Evolutionary conservation across 2,329 filamentous ascomycete species (phyloP).

Genomic region (Pseudopithomyces chartarum): DNA sequence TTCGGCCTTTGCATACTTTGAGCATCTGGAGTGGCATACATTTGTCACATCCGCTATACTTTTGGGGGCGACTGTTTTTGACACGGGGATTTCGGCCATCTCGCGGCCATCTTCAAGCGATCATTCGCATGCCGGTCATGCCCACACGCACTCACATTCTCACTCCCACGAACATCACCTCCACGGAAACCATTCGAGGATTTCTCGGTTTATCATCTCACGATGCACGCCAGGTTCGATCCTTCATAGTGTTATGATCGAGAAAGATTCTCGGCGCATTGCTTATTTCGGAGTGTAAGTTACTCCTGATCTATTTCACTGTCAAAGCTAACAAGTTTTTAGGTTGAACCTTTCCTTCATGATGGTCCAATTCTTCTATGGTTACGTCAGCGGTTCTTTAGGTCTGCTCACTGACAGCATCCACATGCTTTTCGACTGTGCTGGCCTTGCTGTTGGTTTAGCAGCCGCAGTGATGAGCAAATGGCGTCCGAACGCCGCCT

Average conservation of each 20-base stretch:
- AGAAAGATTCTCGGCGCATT: constrained; percentile 91
- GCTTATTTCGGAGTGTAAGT: constrained; percentile 94
- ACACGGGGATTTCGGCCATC: constrained; percentile 37
- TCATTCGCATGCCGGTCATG: constrained; percentile 36
- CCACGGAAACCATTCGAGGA: constrained; percentile 62
- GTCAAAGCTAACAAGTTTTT: neutral
- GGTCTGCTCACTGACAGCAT: constrained; percentile 97
- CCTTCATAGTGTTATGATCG: constrained; percentile 81
- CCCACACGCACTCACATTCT: constrained; percentile 34
- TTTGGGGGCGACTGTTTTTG: constrained; percentile 47
- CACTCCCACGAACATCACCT: constrained; percentile 40
- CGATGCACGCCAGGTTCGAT: constrained; percentile 74
- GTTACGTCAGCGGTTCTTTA: constrained; percentile 88
- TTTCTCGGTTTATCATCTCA: constrained; percentile 76
- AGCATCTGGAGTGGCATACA: constrained; percentile 20
- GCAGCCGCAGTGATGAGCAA: constrained; percentile 94
- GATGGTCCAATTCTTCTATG: constrained; percentile 92
- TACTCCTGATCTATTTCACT: neutral
- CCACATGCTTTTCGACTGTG: constrained; percentile 99
- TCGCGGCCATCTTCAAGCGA: constrained; percentile 36
- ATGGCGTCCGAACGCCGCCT: constrained; percentile 86
- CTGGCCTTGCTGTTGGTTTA: constrained; percentile 86
- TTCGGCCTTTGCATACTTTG: constrained; percentile 28
- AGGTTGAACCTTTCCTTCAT: constrained; percentile 96
- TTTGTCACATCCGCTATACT: constrained; percentile 31